phyloP scores from a whole-genome alignment of 768 basidiomycete genomes.

The Podaxis carcinomalis region DNA sequence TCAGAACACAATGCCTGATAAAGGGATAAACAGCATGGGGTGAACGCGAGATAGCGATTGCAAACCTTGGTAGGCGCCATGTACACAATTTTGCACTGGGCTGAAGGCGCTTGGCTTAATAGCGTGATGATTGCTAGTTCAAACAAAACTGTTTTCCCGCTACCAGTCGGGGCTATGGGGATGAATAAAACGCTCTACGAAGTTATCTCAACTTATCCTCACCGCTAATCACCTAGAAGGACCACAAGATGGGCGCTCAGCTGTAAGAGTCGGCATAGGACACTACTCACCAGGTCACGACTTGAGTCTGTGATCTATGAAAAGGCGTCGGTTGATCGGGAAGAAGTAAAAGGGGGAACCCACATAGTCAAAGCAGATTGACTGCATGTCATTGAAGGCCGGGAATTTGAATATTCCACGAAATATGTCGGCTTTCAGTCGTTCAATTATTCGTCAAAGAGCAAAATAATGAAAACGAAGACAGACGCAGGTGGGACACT shows the following conservation, averaged over 20 bases:
- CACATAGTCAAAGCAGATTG: conserved; percentile 74
- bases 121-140: conserved; percentile 81
- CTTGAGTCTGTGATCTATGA: conserved; percentile 52
- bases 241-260: not conserved
- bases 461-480: not conserved
- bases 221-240: conserved; percentile 68
- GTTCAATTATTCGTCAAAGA: conserved; percentile 8
- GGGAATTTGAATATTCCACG: conserved; percentile 82
- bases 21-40: not conserved
- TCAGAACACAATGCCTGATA: conserved; percentile 84
- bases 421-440: conserved; percentile 69
- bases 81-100: conserved; percentile 68
- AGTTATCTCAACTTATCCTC: conserved; percentile 3
- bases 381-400: conserved; percentile 90
- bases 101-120: conserved; percentile 22
- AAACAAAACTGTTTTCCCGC: conserved; percentile 94
- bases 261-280: not conserved
- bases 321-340: not conserved
- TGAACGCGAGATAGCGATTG: not conserved
- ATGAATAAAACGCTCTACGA: not conserved
- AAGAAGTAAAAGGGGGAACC: conserved; percentile 17
- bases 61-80: conserved; percentile 88
- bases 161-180: conserved; percentile 82
- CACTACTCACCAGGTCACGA: conserved; percentile 57
- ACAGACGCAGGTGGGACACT: conserved; percentile 69